Conservation (phyloP, 352 stramenopile genomes). For the Phytopythium mirpurense region DNA sequence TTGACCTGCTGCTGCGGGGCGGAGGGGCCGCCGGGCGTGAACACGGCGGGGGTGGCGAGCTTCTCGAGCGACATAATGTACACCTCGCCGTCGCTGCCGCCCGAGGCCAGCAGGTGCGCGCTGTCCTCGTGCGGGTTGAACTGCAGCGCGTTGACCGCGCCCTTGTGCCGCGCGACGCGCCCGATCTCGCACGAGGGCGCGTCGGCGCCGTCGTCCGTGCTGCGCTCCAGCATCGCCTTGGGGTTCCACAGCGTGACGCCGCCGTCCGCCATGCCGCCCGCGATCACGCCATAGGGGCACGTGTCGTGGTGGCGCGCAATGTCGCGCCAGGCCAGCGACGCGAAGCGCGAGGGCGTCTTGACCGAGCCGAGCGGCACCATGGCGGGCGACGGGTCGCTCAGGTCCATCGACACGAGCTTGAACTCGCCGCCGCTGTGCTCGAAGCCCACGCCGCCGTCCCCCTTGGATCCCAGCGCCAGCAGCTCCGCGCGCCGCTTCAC, state of each 20-base stretch:
- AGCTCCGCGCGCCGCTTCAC: slow-evolving; percentile 68
- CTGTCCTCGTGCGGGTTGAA: slow-evolving; percentile 95
- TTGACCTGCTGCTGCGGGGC: slow-evolving; percentile 64
- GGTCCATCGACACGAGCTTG: slow-evolving; percentile 94
- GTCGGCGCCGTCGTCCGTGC: slow-evolving; percentile 23
- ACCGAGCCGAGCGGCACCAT: slow-evolving; percentile 81
- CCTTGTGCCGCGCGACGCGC: slow-evolving; percentile 82
- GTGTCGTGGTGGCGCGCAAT: slow-evolving; percentile 70
- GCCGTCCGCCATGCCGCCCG: slow-evolving; percentile 96
- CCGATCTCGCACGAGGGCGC: slow-evolving; percentile 61
- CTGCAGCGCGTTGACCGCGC: slow-evolving; percentile 90
- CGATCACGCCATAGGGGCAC: slow-evolving; percentile 90
- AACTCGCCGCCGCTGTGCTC: slow-evolving; percentile 97
- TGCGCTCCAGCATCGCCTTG: slow-evolving; percentile 72
- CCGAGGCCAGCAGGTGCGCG: slow-evolving; percentile 91
- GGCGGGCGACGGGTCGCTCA: slow-evolving; percentile 60
- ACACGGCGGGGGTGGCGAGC: slow-evolving; percentile 84
- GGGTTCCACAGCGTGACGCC: slow-evolving; percentile 96
- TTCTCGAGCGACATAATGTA: slow-evolving; percentile 94
- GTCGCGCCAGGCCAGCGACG: slow-evolving; percentile 91
- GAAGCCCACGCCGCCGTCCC: slow-evolving; percentile 94
- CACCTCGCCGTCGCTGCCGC: slow-evolving; percentile 92
- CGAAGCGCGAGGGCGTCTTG: slow-evolving; percentile 92
- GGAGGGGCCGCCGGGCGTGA: slow-evolving; percentile 77
- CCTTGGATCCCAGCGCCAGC: slow-evolving; percentile 90